Evolutionary conservation across 495 filamentous ascomycete species (phyloP).

Genomic region (Penicillium diatomitis): DNA sequence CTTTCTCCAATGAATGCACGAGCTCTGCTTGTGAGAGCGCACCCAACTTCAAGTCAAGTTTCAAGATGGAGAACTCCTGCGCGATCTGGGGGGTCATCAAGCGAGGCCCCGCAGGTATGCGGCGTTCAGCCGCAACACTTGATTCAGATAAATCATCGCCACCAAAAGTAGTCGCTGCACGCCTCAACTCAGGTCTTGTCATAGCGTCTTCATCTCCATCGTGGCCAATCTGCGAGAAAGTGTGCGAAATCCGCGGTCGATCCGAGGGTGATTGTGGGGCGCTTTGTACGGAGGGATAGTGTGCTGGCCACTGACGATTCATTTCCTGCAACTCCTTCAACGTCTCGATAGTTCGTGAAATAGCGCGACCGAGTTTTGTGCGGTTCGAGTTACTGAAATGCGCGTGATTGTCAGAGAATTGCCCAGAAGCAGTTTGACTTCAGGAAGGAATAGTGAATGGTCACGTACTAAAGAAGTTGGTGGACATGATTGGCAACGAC

Average conservation of each 20-base stretch:
- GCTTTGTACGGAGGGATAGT: slow-evolving; percentile 81
- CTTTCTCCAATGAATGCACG: slow-evolving; percentile 93
- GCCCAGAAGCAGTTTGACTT: no score
- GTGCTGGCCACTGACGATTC: slow-evolving; percentile 87
- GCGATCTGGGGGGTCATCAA: slow-evolving; percentile 89
- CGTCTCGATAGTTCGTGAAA: slow-evolving; percentile 74
- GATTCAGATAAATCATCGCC: slow-evolving; percentile 57
- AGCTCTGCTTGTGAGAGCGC: slow-evolving; percentile 77
- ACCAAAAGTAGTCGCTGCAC: slow-evolving; percentile 63
- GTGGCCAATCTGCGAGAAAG: slow-evolving; percentile 34
- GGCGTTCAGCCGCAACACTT: slow-evolving; percentile 55
- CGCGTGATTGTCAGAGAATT: slow-evolving; percentile 19
- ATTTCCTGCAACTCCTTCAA: slow-evolving; percentile 72
- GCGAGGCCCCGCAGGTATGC: slow-evolving; percentile 51
- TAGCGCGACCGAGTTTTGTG: slow-evolving; percentile 71
- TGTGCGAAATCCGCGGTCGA: slow-evolving; percentile 42
- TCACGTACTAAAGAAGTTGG: slow-evolving; percentile 55
- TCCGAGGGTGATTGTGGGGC: slow-evolving; percentile 36
- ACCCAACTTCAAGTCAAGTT: slow-evolving; percentile 87
- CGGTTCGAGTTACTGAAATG: slow-evolving; percentile 78
- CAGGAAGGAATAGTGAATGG: not conserved
- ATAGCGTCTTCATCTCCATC: slow-evolving; percentile 24
- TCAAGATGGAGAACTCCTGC: slow-evolving; percentile 90
- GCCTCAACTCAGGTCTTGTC: slow-evolving; percentile 47
- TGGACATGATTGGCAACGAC: slow-evolving; percentile 61